phyloP scores from a whole-genome alignment of 2,329 filamentous ascomycete genomes.

The Colletotrichum sp. region DNA sequence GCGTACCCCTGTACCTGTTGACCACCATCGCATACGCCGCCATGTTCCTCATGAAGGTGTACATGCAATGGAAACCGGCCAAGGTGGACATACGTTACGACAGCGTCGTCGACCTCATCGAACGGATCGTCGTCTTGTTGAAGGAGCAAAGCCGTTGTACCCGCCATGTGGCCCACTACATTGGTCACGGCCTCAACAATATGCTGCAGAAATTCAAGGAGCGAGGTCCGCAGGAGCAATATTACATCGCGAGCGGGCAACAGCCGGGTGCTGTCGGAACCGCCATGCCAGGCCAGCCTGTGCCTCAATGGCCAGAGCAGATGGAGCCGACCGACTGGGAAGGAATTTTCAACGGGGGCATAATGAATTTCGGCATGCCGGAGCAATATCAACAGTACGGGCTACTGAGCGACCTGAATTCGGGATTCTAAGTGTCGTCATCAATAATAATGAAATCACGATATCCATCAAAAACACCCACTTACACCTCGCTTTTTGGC shows the following conservation, averaged over 20 bases:
- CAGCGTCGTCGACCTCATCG: conserved; percentile 30
- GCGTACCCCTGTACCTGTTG: conserved; percentile 35
- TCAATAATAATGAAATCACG: not conserved
- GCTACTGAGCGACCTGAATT: conserved; percentile 29
- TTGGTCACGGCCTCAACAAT: conserved; percentile 30
- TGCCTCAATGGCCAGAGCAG: conserved; percentile 6
- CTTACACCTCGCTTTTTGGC: not conserved
- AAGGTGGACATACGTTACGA: conserved; percentile 32
- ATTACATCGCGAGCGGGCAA: not conserved
- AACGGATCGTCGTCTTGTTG: conserved; percentile 27
- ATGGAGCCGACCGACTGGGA: conserved; percentile 27
- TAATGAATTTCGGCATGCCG: conserved; percentile 21
- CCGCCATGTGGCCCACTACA: conserved; percentile 32
- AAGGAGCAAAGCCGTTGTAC: conserved; percentile 26
- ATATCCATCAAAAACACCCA: not conserved
- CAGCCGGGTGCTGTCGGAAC: not conserved
- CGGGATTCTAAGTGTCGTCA: conserved; percentile 18
- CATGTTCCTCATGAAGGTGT: conserved; percentile 36
- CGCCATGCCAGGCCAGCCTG: not conserved
- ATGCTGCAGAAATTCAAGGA: conserved; percentile 34
- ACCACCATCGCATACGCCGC: conserved; percentile 36
- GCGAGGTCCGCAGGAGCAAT: conserved; percentile 14
- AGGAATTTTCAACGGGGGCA: conserved; percentile 28
- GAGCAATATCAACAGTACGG: conserved; percentile 26
- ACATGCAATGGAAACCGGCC: conserved; percentile 32